These are phyloP conservation scores for Myxozyma neotropica DNA, from an alignment of 805 yeast genomes.

Conservation along the genomic window DNA sequence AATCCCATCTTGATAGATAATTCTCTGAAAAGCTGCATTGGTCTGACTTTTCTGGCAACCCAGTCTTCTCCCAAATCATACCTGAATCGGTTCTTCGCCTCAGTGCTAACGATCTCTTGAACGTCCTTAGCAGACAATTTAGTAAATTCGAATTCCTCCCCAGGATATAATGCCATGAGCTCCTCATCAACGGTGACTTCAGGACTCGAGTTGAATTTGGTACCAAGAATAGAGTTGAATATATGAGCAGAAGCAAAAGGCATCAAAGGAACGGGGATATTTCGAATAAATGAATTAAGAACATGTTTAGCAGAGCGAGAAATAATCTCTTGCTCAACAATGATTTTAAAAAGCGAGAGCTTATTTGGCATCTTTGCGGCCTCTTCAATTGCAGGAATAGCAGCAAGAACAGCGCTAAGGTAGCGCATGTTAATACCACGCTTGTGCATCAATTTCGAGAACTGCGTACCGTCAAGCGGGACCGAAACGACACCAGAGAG, in stretches of 20 bases:
- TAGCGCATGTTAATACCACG: slow-evolving; percentile 89
- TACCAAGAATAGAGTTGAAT: slow-evolving; percentile 70
- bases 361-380: slow-evolving; percentile 38
- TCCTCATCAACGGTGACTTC: slow-evolving; percentile 46
- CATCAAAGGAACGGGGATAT: slow-evolving; percentile 56
- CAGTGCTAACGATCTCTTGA: slow-evolving; percentile 49
- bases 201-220: slow-evolving; percentile 48
- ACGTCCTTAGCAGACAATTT: slow-evolving; percentile 53
- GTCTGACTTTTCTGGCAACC: slow-evolving; percentile 44
- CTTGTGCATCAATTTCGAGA: slow-evolving; percentile 68
- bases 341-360: slow-evolving; percentile 46
- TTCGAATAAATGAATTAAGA: slow-evolving; percentile 53
- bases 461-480: slow-evolving; percentile 82
- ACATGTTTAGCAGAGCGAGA: slow-evolving; percentile 79
- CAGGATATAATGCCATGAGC: slow-evolving; percentile 43
- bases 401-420: slow-evolving; percentile 54
- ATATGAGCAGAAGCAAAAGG: slow-evolving; percentile 68
- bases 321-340: slow-evolving; percentile 68
- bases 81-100: slow-evolving; percentile 67
- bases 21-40: slow-evolving; percentile 62
- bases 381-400: slow-evolving; percentile 36
- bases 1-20: slow-evolving; percentile 79
- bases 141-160: slow-evolving; percentile 47
- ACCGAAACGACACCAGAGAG: slow-evolving; percentile 52
- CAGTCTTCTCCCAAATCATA: slow-evolving; percentile 56